phyloP scores from a whole-genome alignment of 2,329 filamentous ascomycete genomes.

The Xylaria sp. region DNA sequence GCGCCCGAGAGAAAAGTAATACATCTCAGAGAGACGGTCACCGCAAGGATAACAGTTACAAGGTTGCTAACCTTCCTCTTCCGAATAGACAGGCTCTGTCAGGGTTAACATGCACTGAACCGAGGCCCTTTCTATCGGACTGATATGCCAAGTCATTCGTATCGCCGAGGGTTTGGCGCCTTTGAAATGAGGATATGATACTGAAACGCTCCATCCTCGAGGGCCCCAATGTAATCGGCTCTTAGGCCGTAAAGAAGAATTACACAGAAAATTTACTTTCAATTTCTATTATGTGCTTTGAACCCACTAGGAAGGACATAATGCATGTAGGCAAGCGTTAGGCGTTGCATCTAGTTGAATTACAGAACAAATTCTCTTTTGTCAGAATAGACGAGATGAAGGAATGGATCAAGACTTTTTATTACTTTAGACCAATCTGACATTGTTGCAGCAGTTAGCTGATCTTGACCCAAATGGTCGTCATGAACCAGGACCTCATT shows the following conservation, averaged over 20 bases:
- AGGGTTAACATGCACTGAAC: background rate
- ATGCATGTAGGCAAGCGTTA: conserved; percentile 14
- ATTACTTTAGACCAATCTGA: conserved; percentile 14
- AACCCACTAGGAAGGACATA: conserved; percentile 8
- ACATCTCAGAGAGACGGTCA: background rate
- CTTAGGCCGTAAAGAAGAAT: background rate
- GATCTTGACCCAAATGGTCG: conserved; percentile 15
- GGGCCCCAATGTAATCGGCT: background rate
- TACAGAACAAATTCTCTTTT: conserved; percentile 15
- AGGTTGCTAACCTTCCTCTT: background rate
- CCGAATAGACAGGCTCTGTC: background rate
- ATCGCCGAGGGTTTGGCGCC: background rate
- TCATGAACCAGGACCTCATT: conserved; percentile 17
- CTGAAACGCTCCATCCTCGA: background rate
- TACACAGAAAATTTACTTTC: conserved; percentile 16
- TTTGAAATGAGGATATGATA: background rate
- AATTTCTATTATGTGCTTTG: conserved; percentile 18
- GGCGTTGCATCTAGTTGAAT: conserved; percentile 13
- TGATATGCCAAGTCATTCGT: background rate
- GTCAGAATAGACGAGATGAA: conserved; percentile 12
- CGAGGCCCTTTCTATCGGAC: background rate
- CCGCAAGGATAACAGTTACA: background rate
- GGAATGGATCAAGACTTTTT: conserved; percentile 13
- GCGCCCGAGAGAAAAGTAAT: background rate
- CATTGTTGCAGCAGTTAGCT: conserved; percentile 11